Evolutionary conservation across 2,329 filamentous ascomycete genomes (phyloP).

Genomic region (Alternaria infectoria): DNA sequence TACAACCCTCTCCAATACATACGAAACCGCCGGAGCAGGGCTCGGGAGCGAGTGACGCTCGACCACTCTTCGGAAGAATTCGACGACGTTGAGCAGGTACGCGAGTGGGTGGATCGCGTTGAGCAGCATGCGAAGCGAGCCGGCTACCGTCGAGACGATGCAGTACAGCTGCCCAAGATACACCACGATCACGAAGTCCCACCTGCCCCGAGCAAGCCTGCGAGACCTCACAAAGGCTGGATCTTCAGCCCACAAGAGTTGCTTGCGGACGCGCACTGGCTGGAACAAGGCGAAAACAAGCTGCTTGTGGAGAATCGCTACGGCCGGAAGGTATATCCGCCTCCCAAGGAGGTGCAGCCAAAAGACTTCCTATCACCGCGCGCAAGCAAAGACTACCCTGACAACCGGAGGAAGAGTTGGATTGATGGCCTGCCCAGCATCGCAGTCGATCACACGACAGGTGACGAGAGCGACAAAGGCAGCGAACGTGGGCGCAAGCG

Average conservation of each 20-base stretch:
- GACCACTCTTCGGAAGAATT: conserved; percentile 80
- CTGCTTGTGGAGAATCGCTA: conserved; percentile 79
- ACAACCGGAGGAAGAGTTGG: conserved; percentile 44
- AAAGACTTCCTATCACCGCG: conserved; percentile 40
- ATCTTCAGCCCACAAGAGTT: conserved; percentile 81
- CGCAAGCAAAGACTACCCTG: conserved; percentile 42
- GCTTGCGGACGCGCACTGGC: conserved; percentile 88
- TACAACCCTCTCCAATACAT: conserved; percentile 96
- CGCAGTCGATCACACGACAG: conserved; percentile 35
- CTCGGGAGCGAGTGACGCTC: conserved; percentile 75
- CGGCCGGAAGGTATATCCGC: conserved; percentile 72
- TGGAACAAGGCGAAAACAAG: conserved; percentile 83
- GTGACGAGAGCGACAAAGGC: conserved; percentile 46
- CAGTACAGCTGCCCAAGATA: conserved; percentile 42
- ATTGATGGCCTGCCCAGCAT: conserved; percentile 37
- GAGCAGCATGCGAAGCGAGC: conserved; percentile 53
- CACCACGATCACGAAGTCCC: conserved; percentile 35
- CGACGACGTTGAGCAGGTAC: conserved; percentile 72
- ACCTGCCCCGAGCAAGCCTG: conserved; percentile 59
- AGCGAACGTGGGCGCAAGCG: conserved; percentile 49
- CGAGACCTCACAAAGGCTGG: conserved; percentile 84
- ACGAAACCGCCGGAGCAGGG: conserved; percentile 84
- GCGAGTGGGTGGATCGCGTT: conserved; percentile 77
- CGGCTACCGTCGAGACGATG: conserved; percentile 47
- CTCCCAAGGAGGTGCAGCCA: conserved; percentile 25